Conservation (phyloP, 2,329 filamentous ascomycete genomes). For the Westerdykella ornata region DNA sequence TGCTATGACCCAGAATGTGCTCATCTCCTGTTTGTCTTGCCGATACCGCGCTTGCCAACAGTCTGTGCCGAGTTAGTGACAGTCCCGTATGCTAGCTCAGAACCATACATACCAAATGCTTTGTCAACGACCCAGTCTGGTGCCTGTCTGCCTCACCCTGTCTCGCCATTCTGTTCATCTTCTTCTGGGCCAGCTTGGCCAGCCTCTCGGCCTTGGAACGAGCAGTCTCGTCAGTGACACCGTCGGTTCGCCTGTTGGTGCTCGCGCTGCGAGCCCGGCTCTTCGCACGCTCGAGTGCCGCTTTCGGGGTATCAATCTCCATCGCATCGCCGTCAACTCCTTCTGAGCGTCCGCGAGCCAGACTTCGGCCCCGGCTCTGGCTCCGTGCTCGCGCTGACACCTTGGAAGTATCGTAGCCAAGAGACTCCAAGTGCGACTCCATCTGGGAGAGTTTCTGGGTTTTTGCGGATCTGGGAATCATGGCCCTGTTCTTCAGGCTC, state of each 20-base stretch:
- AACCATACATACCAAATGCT: constrained; percentile 73
- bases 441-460: constrained; percentile 81
- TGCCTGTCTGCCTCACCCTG: constrained; percentile 97
- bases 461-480: constrained; percentile 77
- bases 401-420: constrained; percentile 76
- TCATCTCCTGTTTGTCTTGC: constrained; percentile 64
- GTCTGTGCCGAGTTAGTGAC: constrained; percentile 51
- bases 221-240: constrained; percentile 61
- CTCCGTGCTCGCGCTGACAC: constrained; percentile 67
- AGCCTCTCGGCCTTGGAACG: constrained; percentile 78
- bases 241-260: constrained; percentile 66
- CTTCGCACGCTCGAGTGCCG: constrained; percentile 54
- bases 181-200: constrained; percentile 87
- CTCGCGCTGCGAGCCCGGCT: constrained; percentile 61
- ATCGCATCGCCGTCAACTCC: constrained; percentile 58
- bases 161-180: constrained; percentile 97
- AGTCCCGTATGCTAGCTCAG: constrained; percentile 2
- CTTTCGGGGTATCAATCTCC: constrained; percentile 52
- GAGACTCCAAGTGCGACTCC: constrained; percentile 73
- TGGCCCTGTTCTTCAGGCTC: constrained; percentile 91
- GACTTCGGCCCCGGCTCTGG: constrained; percentile 65
- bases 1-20: constrained; percentile 6
- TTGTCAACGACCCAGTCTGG: constrained; percentile 69
- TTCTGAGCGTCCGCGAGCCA: constrained; percentile 53
- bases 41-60: constrained; percentile 86